A percentile compares a stretch with the other conserved stretches of the same genome.
Conservation (phyloP, 495 filamentous ascomycete species). For the Elasticomyces elasticus region DNA sequence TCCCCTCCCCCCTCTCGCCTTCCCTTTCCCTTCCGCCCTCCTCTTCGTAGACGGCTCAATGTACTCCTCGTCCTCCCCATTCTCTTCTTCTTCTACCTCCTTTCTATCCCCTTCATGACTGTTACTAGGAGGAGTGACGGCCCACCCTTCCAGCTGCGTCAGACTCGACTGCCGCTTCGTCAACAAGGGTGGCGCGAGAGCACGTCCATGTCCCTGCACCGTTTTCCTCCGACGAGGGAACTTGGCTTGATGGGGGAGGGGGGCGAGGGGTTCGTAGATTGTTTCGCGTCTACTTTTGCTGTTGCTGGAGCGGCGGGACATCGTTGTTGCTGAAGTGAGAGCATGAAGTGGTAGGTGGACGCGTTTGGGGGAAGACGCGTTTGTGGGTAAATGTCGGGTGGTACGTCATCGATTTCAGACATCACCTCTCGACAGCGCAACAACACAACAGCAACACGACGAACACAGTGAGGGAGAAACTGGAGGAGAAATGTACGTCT, state of each 20-base stretch:
- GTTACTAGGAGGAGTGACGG: neutral
- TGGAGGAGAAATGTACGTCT: constrained; percentile 1
- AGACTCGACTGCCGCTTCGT: constrained; percentile 3
- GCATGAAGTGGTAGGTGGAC: too few relatives aligned
- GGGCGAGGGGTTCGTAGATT: neutral
- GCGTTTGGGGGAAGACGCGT: too few relatives aligned
- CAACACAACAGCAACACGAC: neutral
- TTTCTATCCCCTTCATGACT: neutral
- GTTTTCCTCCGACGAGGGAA: constrained; percentile 1
- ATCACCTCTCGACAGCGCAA: too few relatives aligned
- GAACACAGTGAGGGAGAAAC: too few relatives aligned
- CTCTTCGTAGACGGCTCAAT: too few relatives aligned
- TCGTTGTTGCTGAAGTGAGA: too few relatives aligned
- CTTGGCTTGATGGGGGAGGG: neutral
- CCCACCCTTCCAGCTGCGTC: constrained; percentile 7
- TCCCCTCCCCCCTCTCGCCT: too few relatives aligned
- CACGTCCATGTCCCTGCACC: neutral
- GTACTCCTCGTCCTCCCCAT: constrained; percentile 4
- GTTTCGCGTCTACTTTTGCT: neutral
- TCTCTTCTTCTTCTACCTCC: neutral
- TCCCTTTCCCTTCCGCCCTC: too few relatives aligned
- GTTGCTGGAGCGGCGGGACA: too few relatives aligned
- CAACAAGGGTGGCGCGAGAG: neutral
- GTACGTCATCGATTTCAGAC: too few relatives aligned
- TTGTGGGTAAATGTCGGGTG: too few relatives aligned